A percentile compares a stretch with the other conserved stretches of the same genome.
Conservation (phyloP, 2,329 filamentous ascomycete genomes). For the Botrytis galanthina region DNA sequence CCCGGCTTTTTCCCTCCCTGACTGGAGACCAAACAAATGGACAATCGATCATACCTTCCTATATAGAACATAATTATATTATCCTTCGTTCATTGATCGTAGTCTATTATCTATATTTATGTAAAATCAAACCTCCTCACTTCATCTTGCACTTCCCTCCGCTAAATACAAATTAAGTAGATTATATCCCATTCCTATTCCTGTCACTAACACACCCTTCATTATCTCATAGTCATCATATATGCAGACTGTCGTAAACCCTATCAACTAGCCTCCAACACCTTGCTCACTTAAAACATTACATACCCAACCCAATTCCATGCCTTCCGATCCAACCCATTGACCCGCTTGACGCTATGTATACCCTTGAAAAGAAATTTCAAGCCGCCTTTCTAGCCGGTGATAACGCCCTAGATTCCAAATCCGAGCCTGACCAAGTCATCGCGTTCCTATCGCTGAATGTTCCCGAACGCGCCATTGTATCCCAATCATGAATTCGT, state of each 20-base stretch:
- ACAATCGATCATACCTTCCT: neutral
- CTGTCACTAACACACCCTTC: neutral
- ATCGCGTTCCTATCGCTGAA: slow-evolving; percentile 18
- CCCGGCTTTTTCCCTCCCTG: neutral
- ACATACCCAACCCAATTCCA: neutral
- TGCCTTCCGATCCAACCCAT: neutral
- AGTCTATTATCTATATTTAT: slow-evolving; percentile 7
- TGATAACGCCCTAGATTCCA: slow-evolving; percentile 11
- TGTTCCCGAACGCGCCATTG: slow-evolving; percentile 32
- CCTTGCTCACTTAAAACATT: neutral
- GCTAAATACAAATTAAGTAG: slow-evolving; percentile 11
- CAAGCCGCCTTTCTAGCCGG: slow-evolving; percentile 15
- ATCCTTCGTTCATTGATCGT: neutral
- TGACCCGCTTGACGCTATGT: neutral
- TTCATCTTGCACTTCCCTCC: neutral
- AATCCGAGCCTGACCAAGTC: slow-evolving; percentile 23
- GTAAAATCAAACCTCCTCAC: neutral
- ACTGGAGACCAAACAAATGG: neutral
- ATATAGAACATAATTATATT: neutral
- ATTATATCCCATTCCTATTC: neutral
- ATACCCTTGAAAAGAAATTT: neutral
- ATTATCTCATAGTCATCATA: neutral
- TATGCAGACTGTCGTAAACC: neutral
- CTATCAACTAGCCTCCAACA: neutral
- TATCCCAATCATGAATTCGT: slow-evolving; percentile 38